Base-by-base conservation (phyloP, 257 asterid species). In the Fraxinus anomala region DNA sequence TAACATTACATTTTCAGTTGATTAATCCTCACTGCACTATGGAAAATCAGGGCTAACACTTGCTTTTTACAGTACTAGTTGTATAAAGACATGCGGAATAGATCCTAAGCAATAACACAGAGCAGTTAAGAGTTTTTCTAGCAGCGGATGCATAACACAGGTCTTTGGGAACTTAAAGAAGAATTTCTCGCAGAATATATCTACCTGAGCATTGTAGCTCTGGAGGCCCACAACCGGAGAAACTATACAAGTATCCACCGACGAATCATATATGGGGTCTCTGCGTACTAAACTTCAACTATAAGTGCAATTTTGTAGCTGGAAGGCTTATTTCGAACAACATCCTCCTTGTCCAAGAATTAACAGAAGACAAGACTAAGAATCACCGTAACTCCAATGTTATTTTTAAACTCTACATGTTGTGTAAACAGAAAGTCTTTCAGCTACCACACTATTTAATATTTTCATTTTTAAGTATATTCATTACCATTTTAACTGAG, bases 151-250 rank as follows among this genome's bases (percentile, higher is more conserved):
- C 56, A 47, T 47, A 42, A 54, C 65, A 54, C 7, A 54, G 11
- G 65, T 54, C 65, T 54, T 17, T 5, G 24, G 7, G 24, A 54
- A 17, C 24, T 19, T 54, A 1, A 54, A 19, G 65, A 54, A 54
- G 24, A 54, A 19, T 19, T 54, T 23, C 3, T 5, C 11, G 4
- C 39, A 42, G 66, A 16, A 56, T 7, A n/a, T 26, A 68, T 68
- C 61, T 82, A 82, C 85, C 85, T 78, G 82, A 77, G 80, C 77
- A 74, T 75, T 82, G 80, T 78, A 82, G 77, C 71, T 68, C 49
- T 77, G 77, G 31, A 82, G 85, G 42, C 85, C 85, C 30, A 78
- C 54, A 54, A 82, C 81, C 31, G 82, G 85, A 78, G 80, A 77
- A 74, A 74, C 74, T 63, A 78, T 34, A 63, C 51, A 78, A 23